Evolutionary conservation across 208 protist species (phyloP).

Genomic region (Crithidia bombi): DNA sequence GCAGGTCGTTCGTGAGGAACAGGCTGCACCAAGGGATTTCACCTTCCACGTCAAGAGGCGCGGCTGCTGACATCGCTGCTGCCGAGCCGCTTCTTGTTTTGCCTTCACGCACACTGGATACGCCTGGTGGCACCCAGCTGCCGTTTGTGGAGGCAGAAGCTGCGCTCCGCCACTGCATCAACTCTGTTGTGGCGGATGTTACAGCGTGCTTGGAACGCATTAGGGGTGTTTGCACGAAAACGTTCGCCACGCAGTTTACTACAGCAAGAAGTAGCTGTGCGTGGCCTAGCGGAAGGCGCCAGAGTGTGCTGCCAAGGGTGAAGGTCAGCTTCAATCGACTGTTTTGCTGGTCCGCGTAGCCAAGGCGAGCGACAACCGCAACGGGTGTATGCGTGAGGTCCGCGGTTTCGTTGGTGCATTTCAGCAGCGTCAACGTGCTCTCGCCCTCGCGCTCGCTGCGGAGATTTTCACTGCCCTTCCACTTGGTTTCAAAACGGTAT

Average conservation of each 20-base stretch:
- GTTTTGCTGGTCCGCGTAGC: neutral
- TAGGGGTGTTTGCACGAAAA: neutral
- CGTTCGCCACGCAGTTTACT: neutral
- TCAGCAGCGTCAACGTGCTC: slow-evolving; percentile 10
- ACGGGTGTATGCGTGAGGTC: slow-evolving; percentile 19
- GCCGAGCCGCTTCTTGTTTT: neutral
- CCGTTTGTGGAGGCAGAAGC: no score
- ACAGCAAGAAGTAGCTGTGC: slow-evolving; percentile 8
- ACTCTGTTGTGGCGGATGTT: neutral
- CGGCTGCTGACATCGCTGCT: neutral
- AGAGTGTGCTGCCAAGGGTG: slow-evolving; percentile 9
- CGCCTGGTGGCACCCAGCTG: neutral
- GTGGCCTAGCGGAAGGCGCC: slow-evolving; percentile 24
- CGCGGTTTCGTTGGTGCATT: slow-evolving; percentile 11
- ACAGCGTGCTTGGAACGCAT: no score
- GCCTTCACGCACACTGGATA: no score
- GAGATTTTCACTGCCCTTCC: neutral
- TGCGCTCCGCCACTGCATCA: no score
- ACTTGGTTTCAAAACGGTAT: slow-evolving; percentile 20
- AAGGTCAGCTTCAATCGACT: slow-evolving; percentile 1
- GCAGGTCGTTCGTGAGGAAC: slow-evolving; percentile 20
- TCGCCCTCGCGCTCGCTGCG: slow-evolving; percentile 26
- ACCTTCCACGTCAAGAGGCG: neutral
- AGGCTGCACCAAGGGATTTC: slow-evolving; percentile 5
- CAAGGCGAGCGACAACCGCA: neutral